Evolutionary conservation across 495 filamentous ascomycete species (phyloP), one percentile per base, ranked within the genome.

Genomic region (Hypoxylon crocopeplum): DNA sequence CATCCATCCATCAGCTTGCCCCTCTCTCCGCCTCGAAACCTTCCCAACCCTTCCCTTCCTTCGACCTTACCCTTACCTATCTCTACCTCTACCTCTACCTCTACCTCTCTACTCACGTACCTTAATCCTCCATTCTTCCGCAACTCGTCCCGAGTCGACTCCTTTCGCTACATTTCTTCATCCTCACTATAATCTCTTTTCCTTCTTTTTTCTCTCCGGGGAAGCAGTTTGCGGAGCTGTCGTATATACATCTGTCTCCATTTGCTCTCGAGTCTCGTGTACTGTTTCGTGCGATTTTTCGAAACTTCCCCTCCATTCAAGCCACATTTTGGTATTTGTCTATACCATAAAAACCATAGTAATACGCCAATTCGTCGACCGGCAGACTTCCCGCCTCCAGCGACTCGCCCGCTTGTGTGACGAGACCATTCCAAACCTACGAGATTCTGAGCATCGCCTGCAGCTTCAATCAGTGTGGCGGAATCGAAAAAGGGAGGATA

Each of bases 11-110:
- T 65, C 53, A 62, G 54, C 40, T 41, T 68, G 61, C 60, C 64
- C 68, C 64, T 65, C 67, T 59, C 62, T 51, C 57, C 41, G 60
- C 59, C 65, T 68, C 58, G 64, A 68, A 64, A 62, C 55, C 57
- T 67, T 51, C 46, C 38, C 66, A 47, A 54, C 50, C 30, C 66
- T 65, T 52, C 57, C 53, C 44, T 53, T 36, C 56, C 53, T 54
- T 61, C 58, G 48, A 48, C 50, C 8, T 48, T 60, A 51, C 57
- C 64, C 45, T 51, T 47, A 52, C 33, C 40, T 33, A 38, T 5
- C 32, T 13, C 15, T 17, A 38, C 34, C 7, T 38, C 7, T 5
- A n/a, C n/a, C 15, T 19, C 6, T 19, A 38, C 34, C 5, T 12
- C 3, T 2, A 6, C n/a, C 7, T 13, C 12, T 13, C 12, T 12